Evolutionary conservation across 352 stramenopile species (phyloP), one percentile per base, ranked within the genome.

Genomic region (Phytophthora sp.): DNA sequence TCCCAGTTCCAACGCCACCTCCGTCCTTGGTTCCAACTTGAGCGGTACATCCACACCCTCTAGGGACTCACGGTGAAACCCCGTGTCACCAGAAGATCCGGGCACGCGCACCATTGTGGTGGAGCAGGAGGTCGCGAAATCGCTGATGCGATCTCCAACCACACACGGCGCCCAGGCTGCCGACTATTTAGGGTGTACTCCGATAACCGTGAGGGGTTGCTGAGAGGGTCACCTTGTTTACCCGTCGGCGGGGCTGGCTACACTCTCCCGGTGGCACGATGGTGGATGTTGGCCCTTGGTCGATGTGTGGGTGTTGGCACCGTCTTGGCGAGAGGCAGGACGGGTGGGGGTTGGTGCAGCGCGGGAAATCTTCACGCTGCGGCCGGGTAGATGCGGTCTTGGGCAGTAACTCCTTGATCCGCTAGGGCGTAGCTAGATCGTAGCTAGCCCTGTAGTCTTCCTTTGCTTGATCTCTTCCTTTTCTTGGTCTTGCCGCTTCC

Each of bases 1-100:
- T 48, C 83, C 83, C 12, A 5, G 10, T 5, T 20, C 34, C 34
- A n/a, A 39, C 10, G 46, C 43, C n/a, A 23, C 30, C 21, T 54
- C 5, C 20, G 9, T 44, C 46, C 46, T n/a, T 23, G 30, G 30
- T 54, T 54, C 46, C 8, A 23, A 5, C 32, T 54, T 54, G n/a
- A n/a, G n/a, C n/a, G n/a, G n/a, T 5, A 54, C 30, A 12, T 54
- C 8, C 21, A 30, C 46, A 32, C 34, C 30, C 44, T 42, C 46
- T 32, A 17, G 2, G 30, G 46, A 54, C 46, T 54, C 46, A 43
- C 44, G 42, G 42, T 50, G 23, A 50, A 35, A 50, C 35, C 42
- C 37, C 10, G 23, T 37, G 42, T 31, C 24, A 18, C 31, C 44
- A 23, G 31, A 53, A 53, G 44, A 53, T 53, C 44, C 44, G 49